Percentiles rank a stretch among this genome's conserved stretches.
Evolutionary conservation across 2,329 filamentous ascomycete genomes (phyloP).

Genomic region (Penicillium expansum): DNA sequence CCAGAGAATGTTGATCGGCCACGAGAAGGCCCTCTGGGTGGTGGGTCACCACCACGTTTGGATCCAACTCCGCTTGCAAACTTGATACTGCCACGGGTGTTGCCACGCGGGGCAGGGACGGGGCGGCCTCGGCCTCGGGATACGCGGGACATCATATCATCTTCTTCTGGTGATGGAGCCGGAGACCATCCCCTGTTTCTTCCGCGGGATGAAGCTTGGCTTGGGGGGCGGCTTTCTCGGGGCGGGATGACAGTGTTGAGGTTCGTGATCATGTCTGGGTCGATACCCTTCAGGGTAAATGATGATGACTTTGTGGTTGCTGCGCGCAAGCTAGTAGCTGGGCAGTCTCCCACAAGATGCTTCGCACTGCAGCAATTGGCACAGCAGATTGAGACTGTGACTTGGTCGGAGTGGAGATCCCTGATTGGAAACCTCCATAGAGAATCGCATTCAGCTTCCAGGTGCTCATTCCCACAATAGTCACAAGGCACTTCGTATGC

Average conservation of each 20-base stretch:
- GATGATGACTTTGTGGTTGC: constrained; percentile 31
- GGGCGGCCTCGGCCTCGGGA: constrained; percentile 25
- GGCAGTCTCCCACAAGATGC: constrained; percentile 47
- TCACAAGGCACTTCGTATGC: constrained; percentile 56
- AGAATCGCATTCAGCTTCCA: constrained; percentile 58
- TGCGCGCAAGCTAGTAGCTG: constrained; percentile 28
- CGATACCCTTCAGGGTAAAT: constrained; percentile 41
- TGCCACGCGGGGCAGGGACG: constrained; percentile 24
- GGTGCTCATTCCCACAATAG: constrained; percentile 59
- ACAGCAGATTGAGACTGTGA: constrained; percentile 46
- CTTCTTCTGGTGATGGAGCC: constrained; percentile 34
- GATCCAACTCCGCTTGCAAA: constrained; percentile 33
- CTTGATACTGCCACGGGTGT: constrained; percentile 35
- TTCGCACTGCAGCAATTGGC: constrained; percentile 43
- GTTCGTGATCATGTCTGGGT: constrained; percentile 40
- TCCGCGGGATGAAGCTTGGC: neutral
- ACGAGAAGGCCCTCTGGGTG: neutral
- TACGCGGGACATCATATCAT: constrained; percentile 30
- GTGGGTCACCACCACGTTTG: constrained; percentile 16
- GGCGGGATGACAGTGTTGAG: constrained; percentile 30
- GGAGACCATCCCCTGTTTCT: constrained; percentile 15
- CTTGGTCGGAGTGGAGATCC: constrained; percentile 25
- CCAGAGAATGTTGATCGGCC: constrained; percentile 28
- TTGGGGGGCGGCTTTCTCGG: constrained; percentile 6
- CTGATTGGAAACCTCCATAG: constrained; percentile 52